Base-by-base conservation (phyloP, 1,139 yeast species). In the Hyphopichia fennica region DNA sequence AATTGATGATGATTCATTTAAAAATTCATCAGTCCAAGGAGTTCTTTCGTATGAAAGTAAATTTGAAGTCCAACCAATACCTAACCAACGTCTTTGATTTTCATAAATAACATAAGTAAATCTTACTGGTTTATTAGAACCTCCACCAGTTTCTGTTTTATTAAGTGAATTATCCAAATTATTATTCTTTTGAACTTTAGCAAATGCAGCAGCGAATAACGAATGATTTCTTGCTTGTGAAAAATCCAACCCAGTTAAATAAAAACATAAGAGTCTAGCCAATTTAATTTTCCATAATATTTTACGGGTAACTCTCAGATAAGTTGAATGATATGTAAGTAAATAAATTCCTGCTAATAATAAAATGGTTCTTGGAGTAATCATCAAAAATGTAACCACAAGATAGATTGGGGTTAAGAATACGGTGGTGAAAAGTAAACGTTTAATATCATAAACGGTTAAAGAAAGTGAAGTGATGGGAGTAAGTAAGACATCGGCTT, bases 31-130 rank as follows among this genome's bases (percentile, higher is more conserved):
- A 0, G 98, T 91, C 97, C 97, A 93, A 2, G 97, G 86, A 0
- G 96, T 82, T 57, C 99, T 78, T 63, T 93, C 99, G 60, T 93
- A 93, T 29, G 96, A 85, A 47, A 93, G 72, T 58, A 93, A 73
- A 57, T 90, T 90, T 8, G 95, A 75, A 0, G 99, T 91, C 99
- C 99, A 93, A 11, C 99, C 99, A 54, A 93, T 88, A 10, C 98
- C 99, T 37, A 93, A 73, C 99, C 99, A 93, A 54, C 95, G 82
- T 57, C 99, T 81, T 66, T 93, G 99, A 62, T 93, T 93, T 63
- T 93, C 99, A 63, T 84, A 90, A n/a, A 93, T 74, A 2, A 89
- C 96, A 62, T 88, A 93, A 6, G 97, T 89, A 61, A 91, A 93
- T 47, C 91, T 71, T 20, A 87, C 91, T 4, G 96, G 88, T 49